Evolutionary conservation across 495 filamentous ascomycete species (phyloP).

Genomic region (Platismatia glauca): DNA sequence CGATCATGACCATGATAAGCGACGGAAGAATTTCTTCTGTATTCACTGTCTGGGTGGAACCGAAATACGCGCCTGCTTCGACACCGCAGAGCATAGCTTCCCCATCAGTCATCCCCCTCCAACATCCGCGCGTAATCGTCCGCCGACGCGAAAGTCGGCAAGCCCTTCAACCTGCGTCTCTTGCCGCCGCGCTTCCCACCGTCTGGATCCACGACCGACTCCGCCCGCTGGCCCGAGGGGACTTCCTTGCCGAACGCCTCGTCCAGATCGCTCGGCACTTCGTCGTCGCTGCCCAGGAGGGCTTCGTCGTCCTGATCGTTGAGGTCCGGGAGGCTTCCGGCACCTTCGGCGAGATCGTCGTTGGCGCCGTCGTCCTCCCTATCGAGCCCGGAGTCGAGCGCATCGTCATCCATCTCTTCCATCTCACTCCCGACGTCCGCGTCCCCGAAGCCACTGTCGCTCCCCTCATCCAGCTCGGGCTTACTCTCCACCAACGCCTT

Average conservation of each 20-base stretch:
- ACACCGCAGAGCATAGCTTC: background rate
- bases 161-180: conserved; percentile 71
- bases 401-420: conserved; percentile 44
- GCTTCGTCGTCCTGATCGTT: conserved; percentile 45
- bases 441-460: conserved; percentile 50
- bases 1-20: background rate
- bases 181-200: conserved; percentile 49
- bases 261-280: conserved; percentile 46
- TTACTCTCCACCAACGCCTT: conserved; percentile 75
- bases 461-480: conserved; percentile 66
- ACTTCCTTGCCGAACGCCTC: conserved; percentile 31
- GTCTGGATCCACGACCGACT: conserved; percentile 22
- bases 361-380: conserved; percentile 38
- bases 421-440: conserved; percentile 32
- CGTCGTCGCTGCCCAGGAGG: conserved; percentile 46
- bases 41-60: background rate
- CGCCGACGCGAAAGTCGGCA: conserved; percentile 84
- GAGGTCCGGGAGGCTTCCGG: conserved; percentile 36
- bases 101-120: conserved; percentile 46
- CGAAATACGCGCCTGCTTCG: background rate
- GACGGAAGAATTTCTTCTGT: too few species aligned
- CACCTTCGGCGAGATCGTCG: conserved; percentile 32
- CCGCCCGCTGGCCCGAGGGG: conserved; percentile 20
- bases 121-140: conserved; percentile 91
- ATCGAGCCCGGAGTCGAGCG: conserved; percentile 34